A percentile compares a stretch with the other conserved stretches of the same genome.
Conservation (phyloP, 2,329 filamentous ascomycete genomes). For the Madurella mycetomatis region DNA sequence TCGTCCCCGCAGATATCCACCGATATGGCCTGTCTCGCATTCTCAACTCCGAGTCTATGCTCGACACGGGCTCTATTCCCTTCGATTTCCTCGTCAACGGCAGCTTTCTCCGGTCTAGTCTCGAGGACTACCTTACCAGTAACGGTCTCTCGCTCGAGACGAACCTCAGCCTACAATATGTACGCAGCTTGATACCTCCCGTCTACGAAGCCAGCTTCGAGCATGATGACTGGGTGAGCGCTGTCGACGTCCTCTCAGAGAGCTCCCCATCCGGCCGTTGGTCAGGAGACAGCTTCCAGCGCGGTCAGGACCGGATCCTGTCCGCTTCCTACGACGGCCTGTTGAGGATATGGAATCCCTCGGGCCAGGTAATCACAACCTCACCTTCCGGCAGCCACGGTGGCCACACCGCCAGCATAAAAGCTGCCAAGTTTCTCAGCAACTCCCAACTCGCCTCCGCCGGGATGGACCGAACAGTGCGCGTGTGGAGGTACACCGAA, state of each 20-base stretch:
- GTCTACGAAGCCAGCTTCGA: constrained; percentile 87
- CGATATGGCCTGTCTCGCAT: constrained; percentile 67
- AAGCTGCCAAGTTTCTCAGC: constrained; percentile 78
- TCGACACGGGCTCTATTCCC: constrained; percentile 65
- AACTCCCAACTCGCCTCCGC: constrained; percentile 75
- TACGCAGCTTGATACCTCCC: constrained; percentile 84
- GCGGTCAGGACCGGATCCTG: constrained; percentile 68
- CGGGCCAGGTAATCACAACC: constrained; percentile 76
- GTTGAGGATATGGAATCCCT: constrained; percentile 83
- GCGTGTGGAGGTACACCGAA: constrained; percentile 85
- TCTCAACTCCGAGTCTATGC: constrained; percentile 68
- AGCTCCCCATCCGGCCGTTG: constrained; percentile 58
- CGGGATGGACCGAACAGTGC: constrained; percentile 77
- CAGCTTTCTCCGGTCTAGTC: constrained; percentile 79
- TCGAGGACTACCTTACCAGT: constrained; percentile 83
- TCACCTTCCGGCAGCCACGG: constrained; percentile 63
- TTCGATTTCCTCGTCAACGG: constrained; percentile 97
- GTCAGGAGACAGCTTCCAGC: constrained; percentile 45
- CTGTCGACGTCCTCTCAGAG: constrained; percentile 73
- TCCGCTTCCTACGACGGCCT: constrained; percentile 92
- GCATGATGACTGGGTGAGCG: constrained; percentile 95
- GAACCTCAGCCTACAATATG: constrained; percentile 85
- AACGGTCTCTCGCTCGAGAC: constrained; percentile 88
- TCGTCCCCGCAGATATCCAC: constrained; percentile 62
- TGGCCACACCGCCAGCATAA: constrained; percentile 72